These are phyloP conservation scores for Penicillium sp. DNA, from an alignment of 2,329 filamentous ascomycete species.

Conservation along the genomic window DNA sequence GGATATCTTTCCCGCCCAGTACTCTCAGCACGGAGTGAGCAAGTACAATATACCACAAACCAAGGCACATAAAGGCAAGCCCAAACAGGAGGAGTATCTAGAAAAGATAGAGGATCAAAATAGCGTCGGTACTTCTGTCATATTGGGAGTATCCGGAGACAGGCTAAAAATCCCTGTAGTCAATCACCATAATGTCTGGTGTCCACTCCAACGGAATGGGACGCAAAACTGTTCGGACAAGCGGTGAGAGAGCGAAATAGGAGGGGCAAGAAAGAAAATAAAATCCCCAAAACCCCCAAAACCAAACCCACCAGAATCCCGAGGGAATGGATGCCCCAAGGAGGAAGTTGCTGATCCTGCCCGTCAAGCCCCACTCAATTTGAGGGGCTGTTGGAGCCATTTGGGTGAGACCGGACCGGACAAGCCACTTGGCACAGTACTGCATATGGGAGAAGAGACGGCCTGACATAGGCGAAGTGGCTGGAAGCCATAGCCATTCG, in stretches of 20 bases:
- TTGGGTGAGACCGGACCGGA: slow-evolving; percentile 11
- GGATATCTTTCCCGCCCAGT: slow-evolving; percentile 11
- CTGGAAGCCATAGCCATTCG: slow-evolving; percentile 7
- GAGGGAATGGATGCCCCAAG: slow-evolving; percentile 20
- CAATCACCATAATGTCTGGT: slow-evolving; percentile 6
- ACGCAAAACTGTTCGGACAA: slow-evolving; percentile 13
- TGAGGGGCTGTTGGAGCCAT: slow-evolving; percentile 8
- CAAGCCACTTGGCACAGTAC: slow-evolving; percentile 16
- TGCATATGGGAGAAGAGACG: slow-evolving; percentile 10
- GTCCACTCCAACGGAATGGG: background rate
- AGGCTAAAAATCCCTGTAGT: slow-evolving; percentile 1
- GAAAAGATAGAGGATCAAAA: background rate
- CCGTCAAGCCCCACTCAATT: slow-evolving; percentile 17
- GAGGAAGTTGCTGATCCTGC: slow-evolving; percentile 21
- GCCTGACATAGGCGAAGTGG: background rate
- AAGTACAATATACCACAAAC: background rate
- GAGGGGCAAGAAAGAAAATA: slow-evolving; percentile 6
- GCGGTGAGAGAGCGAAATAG: slow-evolving; percentile 16
- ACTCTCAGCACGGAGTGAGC: too few relatives aligned
- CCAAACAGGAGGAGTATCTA: background rate
- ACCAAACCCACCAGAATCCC: slow-evolving; percentile 16
- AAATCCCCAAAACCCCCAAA: background rate
- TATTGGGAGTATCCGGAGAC: background rate
- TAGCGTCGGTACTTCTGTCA: slow-evolving; percentile 7
- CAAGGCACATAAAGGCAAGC: background rate